Base-by-base conservation (phyloP, 495 filamentous ascomycete species). In the Opeltia flavorubescens region DNA sequence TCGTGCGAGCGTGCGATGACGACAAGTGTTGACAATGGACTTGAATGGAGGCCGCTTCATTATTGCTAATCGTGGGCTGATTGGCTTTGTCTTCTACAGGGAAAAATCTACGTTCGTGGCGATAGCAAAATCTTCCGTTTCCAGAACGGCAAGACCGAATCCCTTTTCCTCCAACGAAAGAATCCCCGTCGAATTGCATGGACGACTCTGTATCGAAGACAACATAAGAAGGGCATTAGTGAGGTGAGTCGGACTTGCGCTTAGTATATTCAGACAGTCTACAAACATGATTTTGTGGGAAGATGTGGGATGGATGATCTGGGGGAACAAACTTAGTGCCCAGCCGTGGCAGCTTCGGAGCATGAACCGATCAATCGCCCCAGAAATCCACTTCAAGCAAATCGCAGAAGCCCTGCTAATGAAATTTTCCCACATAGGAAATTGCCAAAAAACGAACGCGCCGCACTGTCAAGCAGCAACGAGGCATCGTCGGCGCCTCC, bases 121-220 rank as follows among this genome's bases (percentile, higher is more conserved):
- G 91, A 99, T 78, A 94, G 86, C 87, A 99, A 95, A 78, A 80
- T 96, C 78, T 99, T 99, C 80, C 87, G 91, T 62, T 99, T 99
- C 83, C 86, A 93, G 71, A 96, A 93, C 70, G 89, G 91, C 77
- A 99, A 99, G 76, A 89, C 88, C 76, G 93, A 99, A 72, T 94
- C 86, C 54, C 84, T 99, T 56, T 96, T 96, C 80, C 87, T 96
- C 54, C 91, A 99, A 77, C 89, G 91, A 76, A 99, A 99, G 83
- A 99, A 99, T 81, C 91, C 91, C 62, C 87, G 91, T 67, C 84
- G 89, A 61, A 95, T 99, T 69, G 82, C 89, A 55, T 99, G 91
- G 91, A 99, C 91, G 49, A 82, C 88, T 57, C 85, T 99, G 50
- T 99, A 79, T 82, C 80, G 91, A 70, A 82, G 89, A 70, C 87